These are phyloP conservation scores for Pichia sp. DNA, from an alignment of 1,139 yeast species.

Conservation along the genomic window DNA sequence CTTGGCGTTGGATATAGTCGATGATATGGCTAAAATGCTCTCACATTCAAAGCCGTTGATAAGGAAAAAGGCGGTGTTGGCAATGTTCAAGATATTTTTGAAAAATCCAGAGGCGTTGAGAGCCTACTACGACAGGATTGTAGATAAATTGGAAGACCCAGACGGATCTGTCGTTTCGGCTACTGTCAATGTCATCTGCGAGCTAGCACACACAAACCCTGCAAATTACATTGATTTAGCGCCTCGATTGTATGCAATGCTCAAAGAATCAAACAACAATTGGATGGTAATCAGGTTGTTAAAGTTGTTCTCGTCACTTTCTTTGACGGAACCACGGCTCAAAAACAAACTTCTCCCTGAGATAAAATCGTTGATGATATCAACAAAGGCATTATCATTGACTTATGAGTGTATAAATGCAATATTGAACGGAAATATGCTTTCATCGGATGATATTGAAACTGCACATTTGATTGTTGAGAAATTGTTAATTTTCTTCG, in stretches of 20 bases:
- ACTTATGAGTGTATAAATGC: constrained; percentile 90
- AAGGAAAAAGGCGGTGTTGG: constrained; percentile 86
- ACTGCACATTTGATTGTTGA: constrained; percentile 68
- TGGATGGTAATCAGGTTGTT: constrained; percentile 91
- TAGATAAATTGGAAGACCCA: constrained; percentile 70
- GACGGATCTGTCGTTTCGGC: constrained; percentile 88
- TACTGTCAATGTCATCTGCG: constrained; percentile 91
- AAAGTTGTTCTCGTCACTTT: constrained; percentile 79
- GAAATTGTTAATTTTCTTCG: constrained; percentile 64
- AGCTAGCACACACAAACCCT: constrained; percentile 82
- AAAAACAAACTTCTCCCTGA: constrained; percentile 79
- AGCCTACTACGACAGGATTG: constrained; percentile 63
- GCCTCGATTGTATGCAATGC: constrained; percentile 74
- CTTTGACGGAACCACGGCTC: constrained; percentile 81
- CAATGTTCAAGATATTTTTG: constrained; percentile 83
- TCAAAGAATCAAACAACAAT: constrained; percentile 78
- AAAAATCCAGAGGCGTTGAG: constrained; percentile 90
- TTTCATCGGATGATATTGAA: constrained; percentile 59
- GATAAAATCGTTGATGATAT: constrained; percentile 65
- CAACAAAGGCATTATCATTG: constrained; percentile 79
- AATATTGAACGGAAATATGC: constrained; percentile 79
- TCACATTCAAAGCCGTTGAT: constrained; percentile 88
- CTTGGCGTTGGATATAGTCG: constrained; percentile 81
- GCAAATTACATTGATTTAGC: constrained; percentile 70
- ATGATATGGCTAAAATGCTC: constrained; percentile 81